Base-by-base conservation (phyloP, 257 asterid genomes). In the Rauvolfia tetraphylla region DNA sequence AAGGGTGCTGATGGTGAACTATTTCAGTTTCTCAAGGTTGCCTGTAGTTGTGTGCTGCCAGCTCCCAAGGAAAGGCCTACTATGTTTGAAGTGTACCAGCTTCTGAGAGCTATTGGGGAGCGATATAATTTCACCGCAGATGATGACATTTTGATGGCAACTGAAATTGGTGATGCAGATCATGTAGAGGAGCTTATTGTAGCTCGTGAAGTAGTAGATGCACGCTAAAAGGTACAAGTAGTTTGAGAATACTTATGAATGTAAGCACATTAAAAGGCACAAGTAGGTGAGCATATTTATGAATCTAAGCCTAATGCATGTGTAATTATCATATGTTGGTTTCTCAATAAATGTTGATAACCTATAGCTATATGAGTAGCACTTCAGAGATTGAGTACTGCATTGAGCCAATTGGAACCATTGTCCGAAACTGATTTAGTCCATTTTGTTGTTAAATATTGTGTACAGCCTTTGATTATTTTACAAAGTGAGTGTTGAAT, bases 61-160 rank as follows among this genome's bases (percentile, higher is more conserved):
- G 83, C 81, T 36, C 90, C 86, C 4, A 90, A 90, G 81, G 97
- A 92, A 78, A 88, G 98, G 38, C 98, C 98, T 4, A 80, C 96
- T 5, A 93, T 93, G 98, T 90, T 87, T 73, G 98, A 93, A 79
- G 94, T 93, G 33, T 93, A 89, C 81, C 98, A 92, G 86, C 81
- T 91, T 53, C 82, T 93, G 44, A 84, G 93, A 75, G 94, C 95
- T 46, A 79, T 93, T 3, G 97, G 98, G 53, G 90, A 90, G 66
- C 84, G 80, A 1, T 89, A 90, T 25, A 81, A 85, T 75, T 88
- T 92, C 81, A 85, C 89, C 5, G 83, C 96, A 0, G 91, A 88
- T 39, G 96, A 89, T 76, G 97, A 93, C 7, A 27, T 91, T 38
- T 44, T 85, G 87, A 82, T 85, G 83, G 75, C 79, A 17, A 54